These are phyloP conservation scores for Arachis hypogaea DNA, from an alignment of 306 rosid genomes.

Conservation along the genomic window DNA sequence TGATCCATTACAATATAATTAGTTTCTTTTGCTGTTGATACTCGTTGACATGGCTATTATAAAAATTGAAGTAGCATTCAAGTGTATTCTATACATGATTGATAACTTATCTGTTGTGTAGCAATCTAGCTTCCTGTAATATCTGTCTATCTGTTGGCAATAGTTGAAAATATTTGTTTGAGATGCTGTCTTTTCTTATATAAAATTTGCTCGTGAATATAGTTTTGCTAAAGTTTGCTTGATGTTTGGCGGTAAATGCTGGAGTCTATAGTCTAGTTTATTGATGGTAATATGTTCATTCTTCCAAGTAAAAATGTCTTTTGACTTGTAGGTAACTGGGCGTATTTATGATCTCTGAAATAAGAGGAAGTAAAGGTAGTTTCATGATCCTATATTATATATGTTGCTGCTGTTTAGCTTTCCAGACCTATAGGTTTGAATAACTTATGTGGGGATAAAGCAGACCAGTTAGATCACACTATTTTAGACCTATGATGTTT, in stretches of 20 bases:
- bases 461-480: constrained; percentile 24
- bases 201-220: constrained; percentile 28
- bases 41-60: constrained; percentile 1
- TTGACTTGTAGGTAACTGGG: constrained; percentile 99
- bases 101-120: constrained; percentile 12
- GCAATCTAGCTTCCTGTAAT: constrained; percentile 14
- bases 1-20: not conserved
- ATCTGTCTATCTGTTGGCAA: constrained; percentile 5
- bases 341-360: constrained; percentile 99
- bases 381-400: constrained; percentile 82
- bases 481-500: constrained; percentile 8
- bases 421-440: constrained; percentile 56
- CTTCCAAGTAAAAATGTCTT: constrained; percentile 99
- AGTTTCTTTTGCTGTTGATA: constrained; percentile 5
- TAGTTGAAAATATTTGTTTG: constrained; percentile 11
- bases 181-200: not conserved
- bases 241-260: constrained; percentile 44
- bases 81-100: not conserved
- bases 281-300: constrained; percentile 79
- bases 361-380: constrained; percentile 99
- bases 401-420: constrained; percentile 55
- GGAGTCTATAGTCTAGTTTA: constrained; percentile 70
- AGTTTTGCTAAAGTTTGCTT: constrained; percentile 35
- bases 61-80: constrained; percentile 21
- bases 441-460: constrained; percentile 36